Evolutionary conservation across 2,329 filamentous ascomycete genomes (phyloP).

Genomic region (Colletotrichum musicola): DNA sequence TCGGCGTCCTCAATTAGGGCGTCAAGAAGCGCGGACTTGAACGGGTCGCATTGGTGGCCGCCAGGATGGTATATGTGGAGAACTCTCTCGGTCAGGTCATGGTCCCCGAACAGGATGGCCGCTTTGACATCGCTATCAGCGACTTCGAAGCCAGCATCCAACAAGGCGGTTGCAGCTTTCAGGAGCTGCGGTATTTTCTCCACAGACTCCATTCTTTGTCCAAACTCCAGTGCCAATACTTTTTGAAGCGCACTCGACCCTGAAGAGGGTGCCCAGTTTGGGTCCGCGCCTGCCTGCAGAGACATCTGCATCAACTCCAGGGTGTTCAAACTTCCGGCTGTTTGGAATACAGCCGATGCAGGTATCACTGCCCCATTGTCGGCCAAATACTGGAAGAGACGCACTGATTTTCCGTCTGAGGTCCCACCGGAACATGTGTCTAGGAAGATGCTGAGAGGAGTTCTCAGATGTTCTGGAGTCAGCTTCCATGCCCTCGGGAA

Average conservation of each 20-base stretch:
- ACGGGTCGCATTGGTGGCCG: no score
- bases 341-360: neutral
- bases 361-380: neutral
- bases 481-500: no score
- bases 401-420: no score
- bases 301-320: neutral
- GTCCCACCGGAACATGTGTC: no score
- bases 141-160: constrained; percentile 1
- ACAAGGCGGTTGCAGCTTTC: neutral
- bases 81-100: neutral
- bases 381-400: neutral
- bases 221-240: no score
- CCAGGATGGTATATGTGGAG: no score
- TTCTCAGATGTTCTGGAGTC: no score
- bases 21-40: neutral
- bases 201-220: no score
- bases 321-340: neutral
- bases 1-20: neutral
- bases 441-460: no score
- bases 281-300: neutral
- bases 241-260: no score
- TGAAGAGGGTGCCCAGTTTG: neutral
- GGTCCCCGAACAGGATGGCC: neutral
- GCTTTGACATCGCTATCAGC: neutral
- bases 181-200: neutral